phyloP scores from a whole-genome alignment of 129 eudicot genomes.

The Daucus carota region DNA sequence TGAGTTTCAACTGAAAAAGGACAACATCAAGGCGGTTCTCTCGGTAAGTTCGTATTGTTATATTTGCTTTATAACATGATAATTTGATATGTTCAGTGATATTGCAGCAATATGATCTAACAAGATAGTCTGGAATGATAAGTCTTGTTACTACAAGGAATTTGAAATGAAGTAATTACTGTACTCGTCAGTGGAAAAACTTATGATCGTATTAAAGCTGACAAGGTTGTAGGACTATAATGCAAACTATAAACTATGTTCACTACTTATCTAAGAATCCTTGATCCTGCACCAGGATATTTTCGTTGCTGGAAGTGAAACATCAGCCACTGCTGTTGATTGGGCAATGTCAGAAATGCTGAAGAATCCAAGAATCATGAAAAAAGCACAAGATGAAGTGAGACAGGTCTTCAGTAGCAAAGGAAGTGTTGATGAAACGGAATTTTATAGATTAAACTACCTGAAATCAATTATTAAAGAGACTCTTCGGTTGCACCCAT shows the following conservation, averaged over 20 bases:
- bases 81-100: background rate
- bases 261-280: background rate
- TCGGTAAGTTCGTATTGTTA: conserved; percentile 13
- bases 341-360: conserved; percentile 20
- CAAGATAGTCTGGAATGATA: background rate
- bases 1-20: conserved; percentile 13
- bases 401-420: conserved; percentile 2
- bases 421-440: conserved; percentile 2
- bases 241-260: background rate
- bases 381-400: conserved; percentile 12
- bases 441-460: conserved; percentile 4
- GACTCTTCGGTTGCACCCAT: conserved; percentile 11
- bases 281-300: conserved; percentile 6
- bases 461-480: conserved; percentile 6
- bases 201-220: background rate
- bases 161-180: background rate
- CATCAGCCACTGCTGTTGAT: conserved; percentile 12
- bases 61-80: background rate
- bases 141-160: background rate
- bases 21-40: conserved; percentile 27
- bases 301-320: conserved; percentile 10
- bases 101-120: background rate
- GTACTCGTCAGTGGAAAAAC: background rate
- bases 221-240: background rate
- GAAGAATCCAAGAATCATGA: conserved; percentile 3